A percentile compares a stretch with the other conserved stretches of the same genome.
phyloP scores from a whole-genome alignment of 331 rosid species.

The Phaseolus coccineus region DNA sequence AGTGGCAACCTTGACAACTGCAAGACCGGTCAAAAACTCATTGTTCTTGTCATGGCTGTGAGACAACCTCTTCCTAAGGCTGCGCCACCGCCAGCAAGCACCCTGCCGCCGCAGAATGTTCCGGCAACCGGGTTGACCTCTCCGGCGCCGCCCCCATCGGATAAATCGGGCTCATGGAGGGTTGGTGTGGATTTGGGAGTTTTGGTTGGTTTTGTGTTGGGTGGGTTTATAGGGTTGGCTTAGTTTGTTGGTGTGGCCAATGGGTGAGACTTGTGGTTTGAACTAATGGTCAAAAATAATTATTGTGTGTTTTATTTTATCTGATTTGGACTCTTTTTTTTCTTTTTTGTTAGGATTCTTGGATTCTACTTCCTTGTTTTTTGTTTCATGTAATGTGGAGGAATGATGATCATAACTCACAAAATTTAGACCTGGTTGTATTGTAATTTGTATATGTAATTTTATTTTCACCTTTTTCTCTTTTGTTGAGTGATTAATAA shows the following conservation, averaged over 20 bases:
- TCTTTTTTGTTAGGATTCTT: background rate
- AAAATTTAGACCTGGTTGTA: background rate
- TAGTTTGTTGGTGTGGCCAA: conserved; percentile 2
- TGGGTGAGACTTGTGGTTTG: background rate
- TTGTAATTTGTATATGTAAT: background rate
- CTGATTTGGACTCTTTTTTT: background rate
- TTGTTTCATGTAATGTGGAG: background rate
- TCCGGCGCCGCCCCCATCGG: conserved; percentile 44
- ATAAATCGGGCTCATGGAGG: conserved; percentile 24
- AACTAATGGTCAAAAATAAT: conserved; percentile 28
- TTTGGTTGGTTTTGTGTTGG: conserved; percentile 17
- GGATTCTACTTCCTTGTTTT: background rate
- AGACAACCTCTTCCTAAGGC: background rate
- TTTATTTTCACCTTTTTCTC: background rate
- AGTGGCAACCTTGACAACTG: conserved; percentile 58
- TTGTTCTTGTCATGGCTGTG: conserved; percentile 59
- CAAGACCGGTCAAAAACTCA: conserved; percentile 62
- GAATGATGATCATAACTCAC: background rate
- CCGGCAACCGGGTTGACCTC: background rate
- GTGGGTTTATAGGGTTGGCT: conserved; percentile 34
- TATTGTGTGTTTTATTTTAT: background rate
- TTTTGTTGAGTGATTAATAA: background rate
- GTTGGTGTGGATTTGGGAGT: conserved; percentile 24
- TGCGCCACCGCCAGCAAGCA: conserved; percentile 9
- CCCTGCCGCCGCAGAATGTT: conserved; percentile 1